phyloP scores from a whole-genome alignment of 257 asterid genomes.

The Fraxinus anomala region DNA sequence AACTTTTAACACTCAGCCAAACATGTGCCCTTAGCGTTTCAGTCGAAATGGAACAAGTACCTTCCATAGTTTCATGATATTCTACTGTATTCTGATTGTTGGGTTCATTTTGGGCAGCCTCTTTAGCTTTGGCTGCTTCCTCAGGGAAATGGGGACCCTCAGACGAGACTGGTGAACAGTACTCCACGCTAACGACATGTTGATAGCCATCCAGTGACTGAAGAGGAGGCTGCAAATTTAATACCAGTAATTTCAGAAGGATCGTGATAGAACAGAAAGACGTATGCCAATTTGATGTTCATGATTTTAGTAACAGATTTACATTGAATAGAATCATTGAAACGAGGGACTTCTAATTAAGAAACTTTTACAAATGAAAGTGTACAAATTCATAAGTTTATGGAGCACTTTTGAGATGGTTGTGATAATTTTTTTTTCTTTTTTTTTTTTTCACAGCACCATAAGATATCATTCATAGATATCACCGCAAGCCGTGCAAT shows the following conservation, averaged over 20 bases:
- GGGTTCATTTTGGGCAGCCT: conserved; percentile 78
- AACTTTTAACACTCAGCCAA: not conserved
- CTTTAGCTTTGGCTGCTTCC: conserved; percentile 85
- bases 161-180: conserved; percentile 66
- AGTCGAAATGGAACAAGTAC: conserved; percentile 30
- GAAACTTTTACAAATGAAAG: not conserved
- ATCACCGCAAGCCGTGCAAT: no score
- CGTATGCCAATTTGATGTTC: not conserved
- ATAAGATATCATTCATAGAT: no score
- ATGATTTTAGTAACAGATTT: not conserved
- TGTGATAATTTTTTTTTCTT: not conserved
- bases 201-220: conserved; percentile 85
- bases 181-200: conserved; percentile 74
- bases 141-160: conserved; percentile 68
- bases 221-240: conserved; percentile 53
- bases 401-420: not conserved
- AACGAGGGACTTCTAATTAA: not conserved
- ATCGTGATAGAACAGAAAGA: not conserved
- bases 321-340: not conserved
- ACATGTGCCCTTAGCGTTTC: not conserved
- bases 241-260: conserved; percentile 17
- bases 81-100: conserved; percentile 51
- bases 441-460: no score
- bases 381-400: not conserved
- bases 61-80: conserved; percentile 90